Evolutionary conservation across 2,329 filamentous ascomycete species (phyloP).

Genomic region (Lecanicillium sp.): DNA sequence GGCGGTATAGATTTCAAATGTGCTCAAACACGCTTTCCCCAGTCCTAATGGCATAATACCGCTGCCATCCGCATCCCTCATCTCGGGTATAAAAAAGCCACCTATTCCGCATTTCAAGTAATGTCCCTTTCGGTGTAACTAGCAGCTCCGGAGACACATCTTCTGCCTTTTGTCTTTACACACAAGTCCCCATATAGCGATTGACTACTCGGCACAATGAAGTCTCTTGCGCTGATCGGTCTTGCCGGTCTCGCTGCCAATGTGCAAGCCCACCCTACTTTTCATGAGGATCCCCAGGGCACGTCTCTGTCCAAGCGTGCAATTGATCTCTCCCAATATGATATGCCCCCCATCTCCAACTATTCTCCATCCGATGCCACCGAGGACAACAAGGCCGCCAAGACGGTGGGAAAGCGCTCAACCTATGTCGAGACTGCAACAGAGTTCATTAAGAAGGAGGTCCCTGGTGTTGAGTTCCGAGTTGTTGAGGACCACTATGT

Average conservation of each 20-base stretch:
- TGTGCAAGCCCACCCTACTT: constrained; percentile 23
- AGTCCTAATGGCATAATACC: no score
- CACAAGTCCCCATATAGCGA: no score
- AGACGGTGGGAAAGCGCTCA: constrained; percentile 17
- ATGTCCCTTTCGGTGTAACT: no score
- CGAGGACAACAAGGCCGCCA: constrained; percentile 15
- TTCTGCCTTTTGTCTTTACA: no score
- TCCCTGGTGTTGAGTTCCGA: constrained; percentile 36
- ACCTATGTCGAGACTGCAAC: constrained; percentile 35
- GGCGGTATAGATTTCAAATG: no score
- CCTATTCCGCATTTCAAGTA: no score
- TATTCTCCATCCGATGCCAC: constrained; percentile 22
- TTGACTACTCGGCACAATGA: no score
- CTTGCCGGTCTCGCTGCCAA: constrained; percentile 23
- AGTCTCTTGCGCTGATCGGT: constrained; percentile 23
- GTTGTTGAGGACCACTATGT: constrained; percentile 44
- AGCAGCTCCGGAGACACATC: no score
- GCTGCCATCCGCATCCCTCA: no score
- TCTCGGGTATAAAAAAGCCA: no score
- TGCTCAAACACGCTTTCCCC: no score
- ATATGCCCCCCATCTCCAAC: constrained; percentile 20
- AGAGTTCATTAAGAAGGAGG: constrained; percentile 28
- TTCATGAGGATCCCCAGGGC: constrained; percentile 14
- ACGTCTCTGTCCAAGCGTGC: constrained; percentile 18
- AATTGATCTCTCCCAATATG: constrained; percentile 24